Conservation (phyloP, 2,329 filamentous ascomycete species). For the Ophiocordyceps robertsii region DNA sequence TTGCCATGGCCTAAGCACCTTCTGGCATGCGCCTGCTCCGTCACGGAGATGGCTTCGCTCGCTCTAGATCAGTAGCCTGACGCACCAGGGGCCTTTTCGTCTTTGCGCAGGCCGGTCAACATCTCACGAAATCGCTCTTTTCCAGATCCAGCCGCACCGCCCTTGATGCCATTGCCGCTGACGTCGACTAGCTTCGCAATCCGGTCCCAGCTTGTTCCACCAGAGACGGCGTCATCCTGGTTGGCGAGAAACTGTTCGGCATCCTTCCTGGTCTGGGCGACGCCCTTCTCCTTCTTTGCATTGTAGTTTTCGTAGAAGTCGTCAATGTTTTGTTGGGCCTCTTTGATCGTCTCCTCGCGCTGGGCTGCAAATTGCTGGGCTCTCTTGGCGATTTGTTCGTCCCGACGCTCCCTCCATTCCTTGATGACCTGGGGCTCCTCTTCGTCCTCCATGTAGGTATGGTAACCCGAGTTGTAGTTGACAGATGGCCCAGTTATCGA, state of each 20-base stretch:
- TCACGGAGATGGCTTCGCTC: no score
- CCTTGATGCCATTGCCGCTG: conserved; percentile 80
- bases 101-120: conserved; percentile 76
- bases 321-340: conserved; percentile 88
- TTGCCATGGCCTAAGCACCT: no score
- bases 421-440: conserved; percentile 80
- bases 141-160: conserved; percentile 77
- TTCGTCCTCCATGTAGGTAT: conserved; percentile 49
- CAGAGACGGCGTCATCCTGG: conserved; percentile 84
- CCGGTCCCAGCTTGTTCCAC: conserved; percentile 95
- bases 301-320: conserved; percentile 99
- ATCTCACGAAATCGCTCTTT: conserved; percentile 95
- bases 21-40: no score
- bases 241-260: conserved; percentile 83
- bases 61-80: conserved; percentile 38
- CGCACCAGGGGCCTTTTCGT: conserved; percentile 68
- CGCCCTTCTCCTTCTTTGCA: conserved; percentile 88
- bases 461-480: conserved; percentile 48
- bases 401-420: conserved; percentile 85
- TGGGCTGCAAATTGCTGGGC: conserved; percentile 71
- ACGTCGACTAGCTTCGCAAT: conserved; percentile 97
- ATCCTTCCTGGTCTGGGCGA: conserved; percentile 77
- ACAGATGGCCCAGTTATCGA: conserved; percentile 60
- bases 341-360: conserved; percentile 74
- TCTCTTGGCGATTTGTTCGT: conserved; percentile 70